Base-by-base conservation (phyloP, 257 asterid species). In the Linaria vulgaris region DNA sequence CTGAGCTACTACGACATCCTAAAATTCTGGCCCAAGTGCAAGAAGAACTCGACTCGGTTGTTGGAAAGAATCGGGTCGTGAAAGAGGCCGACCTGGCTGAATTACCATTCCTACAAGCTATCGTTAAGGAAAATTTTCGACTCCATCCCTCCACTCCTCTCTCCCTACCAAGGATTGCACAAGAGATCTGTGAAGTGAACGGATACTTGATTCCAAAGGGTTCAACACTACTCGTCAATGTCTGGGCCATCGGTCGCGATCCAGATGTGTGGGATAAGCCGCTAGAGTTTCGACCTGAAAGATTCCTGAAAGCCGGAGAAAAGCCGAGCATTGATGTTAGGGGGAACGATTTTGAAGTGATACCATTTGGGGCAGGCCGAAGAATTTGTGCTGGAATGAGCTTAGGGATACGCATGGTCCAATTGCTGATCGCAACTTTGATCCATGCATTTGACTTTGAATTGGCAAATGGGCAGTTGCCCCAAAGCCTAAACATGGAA, bases 61-160 rank as follows among this genome's bases (percentile, higher is more conserved):
- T 92, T 15, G 98, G 96, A 10, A 59, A 17, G 34, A 21, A 74
- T 22, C 85, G 89, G 16, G 78, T 72, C 0, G 94, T 87, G 22
- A 8, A 62, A 4, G 97, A 91, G 69, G 63, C 78, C 0, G 95
- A 91, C 70, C 67, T 91, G 1, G 1, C 85, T 12, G 83, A 60
- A 21, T 44, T 92, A 9, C 30, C 95, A 0, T 80, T 58, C 48
- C 81, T 89, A 59, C 94, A 83, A 67, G 98, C 97, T 21, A 37
- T 87, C 27, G 51, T 88, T 43, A 92, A 92, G 73, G 96, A 92
- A 55, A 92, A 72, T 22, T 88, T 92, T 20, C 81, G 97, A 12
- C 96, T 88, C 44, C 96, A 88, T 54, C 96, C 98, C 13, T 83
- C 98, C 7, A 91, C 97, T 9, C 96, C 98, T 0, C 94, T 92